phyloP scores from a whole-genome alignment of 2,329 filamentous ascomycete genomes.

The Calonectria honghensis region DNA sequence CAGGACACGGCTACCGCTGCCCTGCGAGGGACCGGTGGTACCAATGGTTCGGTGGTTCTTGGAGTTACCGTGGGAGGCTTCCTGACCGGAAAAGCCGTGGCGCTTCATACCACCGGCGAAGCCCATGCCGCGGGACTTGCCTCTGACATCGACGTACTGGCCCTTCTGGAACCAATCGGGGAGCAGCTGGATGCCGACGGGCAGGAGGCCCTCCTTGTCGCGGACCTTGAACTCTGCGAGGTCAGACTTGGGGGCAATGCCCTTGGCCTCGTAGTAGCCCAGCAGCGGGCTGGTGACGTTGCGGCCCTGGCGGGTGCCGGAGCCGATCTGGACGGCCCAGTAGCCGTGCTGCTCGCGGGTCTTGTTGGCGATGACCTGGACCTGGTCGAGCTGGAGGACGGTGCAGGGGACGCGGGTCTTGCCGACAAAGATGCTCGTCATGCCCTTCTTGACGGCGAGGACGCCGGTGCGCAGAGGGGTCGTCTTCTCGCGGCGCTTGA shows the following conservation, averaged over 20 bases:
- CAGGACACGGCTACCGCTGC: conserved; percentile 91
- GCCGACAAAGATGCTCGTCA: conserved; percentile 92
- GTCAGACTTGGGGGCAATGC: conserved; percentile 88
- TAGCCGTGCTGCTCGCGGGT: conserved; percentile 89
- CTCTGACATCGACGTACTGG: conserved; percentile 91
- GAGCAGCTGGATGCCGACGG: conserved; percentile 83
- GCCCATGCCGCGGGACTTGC: conserved; percentile 88
- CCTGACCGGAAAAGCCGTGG: conserved; percentile 92
- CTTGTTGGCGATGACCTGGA: conserved; percentile 92
- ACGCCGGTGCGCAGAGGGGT: conserved; percentile 85
- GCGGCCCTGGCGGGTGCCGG: conserved; percentile 81
- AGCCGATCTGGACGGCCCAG: conserved; percentile 93
- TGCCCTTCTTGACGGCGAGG: conserved; percentile 93
- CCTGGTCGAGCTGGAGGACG: conserved; percentile 93
- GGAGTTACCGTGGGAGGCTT: conserved; percentile 95
- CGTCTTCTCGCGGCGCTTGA: conserved; percentile 74
- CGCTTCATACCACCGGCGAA: conserved; percentile 99
- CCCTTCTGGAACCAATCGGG: conserved; percentile 95
- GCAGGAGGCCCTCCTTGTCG: conserved; percentile 81
- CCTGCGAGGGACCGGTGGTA: conserved; percentile 91
- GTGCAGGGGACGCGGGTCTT: conserved; percentile 90
- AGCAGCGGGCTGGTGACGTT: conserved; percentile 90
- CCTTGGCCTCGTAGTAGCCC: conserved; percentile 90
- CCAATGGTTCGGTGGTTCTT: conserved; percentile 95
- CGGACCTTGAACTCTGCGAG: conserved; percentile 92